A percentile compares a stretch with the other conserved stretches of the same genome.
These are phyloP conservation scores for Hericium coralloides DNA, from an alignment of 768 basidiomycete species.

Conservation along the genomic window DNA sequence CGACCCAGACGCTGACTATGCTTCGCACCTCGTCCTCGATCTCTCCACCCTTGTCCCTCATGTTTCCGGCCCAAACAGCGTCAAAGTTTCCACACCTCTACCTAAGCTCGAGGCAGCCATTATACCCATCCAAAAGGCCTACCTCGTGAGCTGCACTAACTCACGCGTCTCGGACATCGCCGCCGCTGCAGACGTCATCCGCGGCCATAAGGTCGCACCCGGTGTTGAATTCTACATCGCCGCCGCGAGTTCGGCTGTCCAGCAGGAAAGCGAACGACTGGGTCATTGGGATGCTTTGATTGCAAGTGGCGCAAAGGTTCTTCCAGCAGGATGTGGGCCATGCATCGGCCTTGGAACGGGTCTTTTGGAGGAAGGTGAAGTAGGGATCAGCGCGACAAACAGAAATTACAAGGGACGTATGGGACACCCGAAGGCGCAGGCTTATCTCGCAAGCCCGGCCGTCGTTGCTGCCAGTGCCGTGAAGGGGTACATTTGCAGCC, in stretches of 20 bases:
- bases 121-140: conserved; percentile 91
- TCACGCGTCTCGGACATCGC: conserved; percentile 92
- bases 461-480: conserved; percentile 95
- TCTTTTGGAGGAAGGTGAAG: conserved; percentile 87
- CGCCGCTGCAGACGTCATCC: conserved; percentile 84
- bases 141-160: conserved; percentile 97
- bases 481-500: conserved; percentile 84
- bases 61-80: conserved; percentile 95
- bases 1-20: conserved; percentile 72
- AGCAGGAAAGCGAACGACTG: conserved; percentile 74
- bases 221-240: conserved; percentile 98
- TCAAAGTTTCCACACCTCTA: conserved; percentile 92
- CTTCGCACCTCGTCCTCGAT: conserved; percentile 84
- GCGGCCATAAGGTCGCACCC: conserved; percentile 68
- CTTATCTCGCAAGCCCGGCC: conserved; percentile 93
- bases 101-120: conserved; percentile 66
- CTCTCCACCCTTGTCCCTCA: conserved; percentile 92
- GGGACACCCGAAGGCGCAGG: conserved; percentile 91
- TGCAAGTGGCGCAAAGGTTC: conserved; percentile 81
- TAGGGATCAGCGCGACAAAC: conserved; percentile 96
- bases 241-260: conserved; percentile 87
- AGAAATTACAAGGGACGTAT: conserved; percentile 99
- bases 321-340: conserved; percentile 95
- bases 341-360: conserved; percentile 96
- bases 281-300: conserved; percentile 89